Conservation (phyloP, 2,329 filamentous ascomycete genomes). For the Cryphonectria naterciae region DNA sequence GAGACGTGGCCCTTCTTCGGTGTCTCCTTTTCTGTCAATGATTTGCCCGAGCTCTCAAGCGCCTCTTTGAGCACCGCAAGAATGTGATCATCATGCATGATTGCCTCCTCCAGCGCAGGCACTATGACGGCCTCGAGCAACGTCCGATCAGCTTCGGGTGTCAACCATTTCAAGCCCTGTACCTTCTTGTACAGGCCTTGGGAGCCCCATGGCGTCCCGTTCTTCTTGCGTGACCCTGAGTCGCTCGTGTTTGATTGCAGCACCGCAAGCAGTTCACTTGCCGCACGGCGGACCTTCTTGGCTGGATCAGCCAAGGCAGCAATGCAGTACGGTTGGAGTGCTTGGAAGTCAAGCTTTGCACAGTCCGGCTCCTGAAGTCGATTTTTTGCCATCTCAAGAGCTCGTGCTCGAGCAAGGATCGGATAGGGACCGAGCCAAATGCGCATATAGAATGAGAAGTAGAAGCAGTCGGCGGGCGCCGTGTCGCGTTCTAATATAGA, state of each 20-base stretch:
- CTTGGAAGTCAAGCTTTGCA: constrained; percentile 69
- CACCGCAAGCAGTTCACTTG: constrained; percentile 67
- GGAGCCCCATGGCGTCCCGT: constrained; percentile 61
- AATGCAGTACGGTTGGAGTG: constrained; percentile 80
- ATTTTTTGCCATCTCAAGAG: constrained; percentile 67
- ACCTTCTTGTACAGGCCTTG: constrained; percentile 66
- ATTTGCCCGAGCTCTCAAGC: constrained; percentile 56
- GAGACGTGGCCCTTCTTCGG: constrained; percentile 57
- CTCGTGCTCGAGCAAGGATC: constrained; percentile 68
- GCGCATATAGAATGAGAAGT: constrained; percentile 74
- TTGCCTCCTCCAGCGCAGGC: constrained; percentile 80
- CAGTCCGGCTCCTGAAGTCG: constrained; percentile 57
- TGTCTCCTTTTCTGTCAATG: constrained; percentile 32
- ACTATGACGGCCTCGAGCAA: constrained; percentile 70
- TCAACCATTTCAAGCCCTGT: constrained; percentile 60
- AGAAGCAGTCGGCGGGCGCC: constrained; percentile 66
- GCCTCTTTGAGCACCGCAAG: constrained; percentile 63
- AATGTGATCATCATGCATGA: constrained; percentile 77
- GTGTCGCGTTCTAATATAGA: constrained; percentile 58
- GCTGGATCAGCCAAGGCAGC: constrained; percentile 75
- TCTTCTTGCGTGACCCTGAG: constrained; percentile 43
- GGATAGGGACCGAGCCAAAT: constrained; percentile 76
- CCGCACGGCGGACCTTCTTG: constrained; percentile 74
- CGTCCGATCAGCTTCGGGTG: constrained; percentile 59
- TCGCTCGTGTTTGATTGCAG: constrained; percentile 41